phyloP scores from a whole-genome alignment of 352 stramenopile species.

The Phytophthora uliginosa region DNA sequence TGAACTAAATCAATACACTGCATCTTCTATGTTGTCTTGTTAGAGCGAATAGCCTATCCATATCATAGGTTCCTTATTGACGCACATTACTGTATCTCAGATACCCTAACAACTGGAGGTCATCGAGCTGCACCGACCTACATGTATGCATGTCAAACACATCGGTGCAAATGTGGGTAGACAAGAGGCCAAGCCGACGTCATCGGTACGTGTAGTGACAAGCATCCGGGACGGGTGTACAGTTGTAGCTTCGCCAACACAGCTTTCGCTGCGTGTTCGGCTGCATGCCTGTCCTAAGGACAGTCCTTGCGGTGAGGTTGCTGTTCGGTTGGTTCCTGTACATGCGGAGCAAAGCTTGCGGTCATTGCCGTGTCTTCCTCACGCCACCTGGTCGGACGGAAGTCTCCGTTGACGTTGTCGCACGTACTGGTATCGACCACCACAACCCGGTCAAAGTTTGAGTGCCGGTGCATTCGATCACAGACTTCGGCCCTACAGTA shows the following conservation, averaged over 20 bases:
- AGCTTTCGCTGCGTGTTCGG: neutral
- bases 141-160: neutral
- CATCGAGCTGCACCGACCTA: neutral
- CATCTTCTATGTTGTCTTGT: no score
- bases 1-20: no score
- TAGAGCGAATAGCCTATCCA: no score
- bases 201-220: neutral
- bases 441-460: conserved; percentile 5
- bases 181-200: conserved; percentile 1
- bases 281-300: neutral
- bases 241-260: neutral
- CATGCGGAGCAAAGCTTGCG: conserved; percentile 2
- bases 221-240: neutral
- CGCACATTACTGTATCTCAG: no score
- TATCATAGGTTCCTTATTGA: no score
- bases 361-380: conserved; percentile 15
- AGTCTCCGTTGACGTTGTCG: conserved; percentile 16
- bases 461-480: neutral
- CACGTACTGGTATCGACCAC: conserved; percentile 16
- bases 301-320: neutral
- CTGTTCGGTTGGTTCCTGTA: neutral
- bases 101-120: neutral
- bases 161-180: neutral
- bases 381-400: conserved; percentile 24
- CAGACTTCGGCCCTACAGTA: conserved; percentile 5